Evolutionary conservation across 2,329 filamentous ascomycete species (phyloP).

Genomic region (Diaporthe sp.): DNA sequence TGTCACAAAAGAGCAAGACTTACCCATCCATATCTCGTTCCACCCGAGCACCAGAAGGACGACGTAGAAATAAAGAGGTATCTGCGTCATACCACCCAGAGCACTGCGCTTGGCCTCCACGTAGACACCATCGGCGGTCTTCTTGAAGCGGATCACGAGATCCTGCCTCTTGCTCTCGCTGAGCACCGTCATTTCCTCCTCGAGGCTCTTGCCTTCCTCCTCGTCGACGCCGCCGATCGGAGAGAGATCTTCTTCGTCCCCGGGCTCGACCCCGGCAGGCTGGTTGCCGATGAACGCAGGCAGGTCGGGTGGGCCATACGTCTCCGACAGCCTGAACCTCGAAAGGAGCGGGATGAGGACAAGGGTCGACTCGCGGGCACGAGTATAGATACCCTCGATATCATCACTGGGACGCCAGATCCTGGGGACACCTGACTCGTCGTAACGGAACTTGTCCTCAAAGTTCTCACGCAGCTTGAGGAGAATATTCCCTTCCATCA

Average conservation of each 20-base stretch:
- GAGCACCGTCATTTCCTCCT: conserved; percentile 97
- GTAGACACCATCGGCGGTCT: conserved; percentile 97
- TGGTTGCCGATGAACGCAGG: conserved; percentile 85
- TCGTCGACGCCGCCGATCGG: conserved; percentile 96
- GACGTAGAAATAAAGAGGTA: conserved; percentile 95
- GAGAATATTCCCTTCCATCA: conserved; percentile 96
- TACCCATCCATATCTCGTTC: conserved; percentile 97
- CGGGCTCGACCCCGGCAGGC: conserved; percentile 79
- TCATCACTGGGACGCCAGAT: conserved; percentile 98
- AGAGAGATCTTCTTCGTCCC: conserved; percentile 89
- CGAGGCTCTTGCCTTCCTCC: conserved; percentile 92
- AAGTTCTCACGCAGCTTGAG: conserved; percentile 98
- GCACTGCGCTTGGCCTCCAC: conserved; percentile 98
- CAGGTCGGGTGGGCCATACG: conserved; percentile 84
- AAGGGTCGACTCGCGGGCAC: conserved; percentile 91
- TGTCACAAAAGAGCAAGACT: conserved; percentile 53
- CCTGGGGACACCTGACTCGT: conserved; percentile 91
- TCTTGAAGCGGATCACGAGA: conserved; percentile 95
- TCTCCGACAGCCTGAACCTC: conserved; percentile 83
- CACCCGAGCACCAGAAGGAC: conserved; percentile 92
- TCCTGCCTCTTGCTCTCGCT: conserved; percentile 92
- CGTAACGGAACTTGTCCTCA: conserved; percentile 99
- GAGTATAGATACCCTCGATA: conserved; percentile 95
- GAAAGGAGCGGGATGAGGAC: conserved; percentile 91
- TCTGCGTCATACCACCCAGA: conserved; percentile 93